Base-by-base conservation (phyloP, 306 rosid species). In the Spatholobus suberectus region DNA sequence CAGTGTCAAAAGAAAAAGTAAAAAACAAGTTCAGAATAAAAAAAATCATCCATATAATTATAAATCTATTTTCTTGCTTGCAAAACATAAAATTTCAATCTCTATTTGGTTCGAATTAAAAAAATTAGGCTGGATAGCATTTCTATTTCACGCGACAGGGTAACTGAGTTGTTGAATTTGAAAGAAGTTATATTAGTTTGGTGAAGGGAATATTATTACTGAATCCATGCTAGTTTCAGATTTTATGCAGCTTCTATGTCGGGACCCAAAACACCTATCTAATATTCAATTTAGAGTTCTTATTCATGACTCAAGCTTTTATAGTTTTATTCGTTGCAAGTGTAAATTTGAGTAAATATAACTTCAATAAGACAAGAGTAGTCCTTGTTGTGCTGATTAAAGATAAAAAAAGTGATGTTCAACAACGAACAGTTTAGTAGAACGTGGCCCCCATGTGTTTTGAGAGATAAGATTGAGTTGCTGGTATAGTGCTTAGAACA, bases 171-270 rank as follows among this genome's bases (percentile, higher is more conserved):
- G 40, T 82, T 2, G 80, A 74, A 49, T 63, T 83, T 59, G 23
- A 41, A 72, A 78, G 62, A 78, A 41, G 80, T 73, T 78, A 43
- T 65, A 38, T 73, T 66, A 79, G 77, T 43, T 81, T 63, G 65
- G 27, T 18, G 51, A 73, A 17, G 32, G 82, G 68, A 61, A 76
- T 78, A 82, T 76, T 78, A 82, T 76, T 35, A 57, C 41, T 43
- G 62, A 41, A 47, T 63, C 0, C 23, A 32, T 32, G 65, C 37
- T 41, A 1, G 59, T 59, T 77, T 70, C 49, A 40, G 70, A 59
- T 71, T 51, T n/a, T 17, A 59, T 44, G 55, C 49, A 44, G 66
- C 69, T 51, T 73, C 1, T 35, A 32, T 77, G 79, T 49, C n/a
- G 79, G 86, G 68, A 61, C 70, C 76, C 10, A 27, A 72, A 61